A percentile compares a stretch with the other conserved stretches of the same genome.
These are phyloP conservation scores for Gossypium gossypioides DNA, from an alignment of 441 rosid genomes.

Conservation along the genomic window DNA sequence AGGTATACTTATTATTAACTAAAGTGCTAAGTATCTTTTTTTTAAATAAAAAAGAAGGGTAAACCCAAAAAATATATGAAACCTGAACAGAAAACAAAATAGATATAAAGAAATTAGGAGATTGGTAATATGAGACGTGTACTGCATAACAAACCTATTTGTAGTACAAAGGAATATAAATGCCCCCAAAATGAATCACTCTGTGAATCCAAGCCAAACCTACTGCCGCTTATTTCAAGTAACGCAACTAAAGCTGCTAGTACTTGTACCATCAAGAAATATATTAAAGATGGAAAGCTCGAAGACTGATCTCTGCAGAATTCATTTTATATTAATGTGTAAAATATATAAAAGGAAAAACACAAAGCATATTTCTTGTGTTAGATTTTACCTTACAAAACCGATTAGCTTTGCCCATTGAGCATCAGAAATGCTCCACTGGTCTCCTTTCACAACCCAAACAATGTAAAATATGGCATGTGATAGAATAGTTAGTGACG, in stretches of 20 bases:
- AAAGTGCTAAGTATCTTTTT: background rate
- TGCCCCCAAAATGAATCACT: constrained; percentile 19
- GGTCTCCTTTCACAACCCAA: constrained; percentile 33
- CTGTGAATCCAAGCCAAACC: constrained; percentile 15
- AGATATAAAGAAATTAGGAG: background rate
- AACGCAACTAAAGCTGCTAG: constrained; percentile 27
- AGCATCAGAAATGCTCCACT: constrained; percentile 33
- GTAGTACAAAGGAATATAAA: constrained; percentile 24
- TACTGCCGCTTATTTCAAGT: constrained; percentile 22
- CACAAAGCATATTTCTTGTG: background rate
- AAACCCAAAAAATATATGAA: background rate
- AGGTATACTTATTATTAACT: background rate
- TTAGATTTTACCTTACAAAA: constrained; percentile 29
- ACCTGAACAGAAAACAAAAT: background rate
- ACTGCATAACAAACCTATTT: constrained; percentile 27
- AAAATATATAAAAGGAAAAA: background rate
- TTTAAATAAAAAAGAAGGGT: background rate
- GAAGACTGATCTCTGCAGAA: constrained; percentile 34
- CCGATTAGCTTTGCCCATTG: constrained; percentile 43
- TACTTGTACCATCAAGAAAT: constrained; percentile 28
- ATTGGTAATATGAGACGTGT: background rate
- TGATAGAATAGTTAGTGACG: constrained; percentile 30
- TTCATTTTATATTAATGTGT: background rate
- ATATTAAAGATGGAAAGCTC: constrained; percentile 25
- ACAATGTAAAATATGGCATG: constrained; percentile 31